phyloP scores from a whole-genome alignment of 2,329 filamentous ascomycete species.

The Trichoderma sp. region DNA sequence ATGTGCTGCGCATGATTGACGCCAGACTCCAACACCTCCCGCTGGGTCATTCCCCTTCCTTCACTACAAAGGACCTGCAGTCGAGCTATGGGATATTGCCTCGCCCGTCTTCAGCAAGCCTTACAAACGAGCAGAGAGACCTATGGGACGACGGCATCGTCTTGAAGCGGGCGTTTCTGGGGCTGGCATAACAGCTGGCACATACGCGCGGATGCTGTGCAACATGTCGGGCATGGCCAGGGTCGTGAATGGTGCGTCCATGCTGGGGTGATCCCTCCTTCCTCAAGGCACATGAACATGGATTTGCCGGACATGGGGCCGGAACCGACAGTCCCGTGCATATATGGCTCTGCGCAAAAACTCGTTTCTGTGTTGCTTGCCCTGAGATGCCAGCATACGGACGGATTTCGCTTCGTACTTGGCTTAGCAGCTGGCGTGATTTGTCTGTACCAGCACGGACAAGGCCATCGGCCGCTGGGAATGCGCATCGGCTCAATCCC shows the following conservation, averaged over 20 bases:
- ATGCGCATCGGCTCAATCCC: not conserved
- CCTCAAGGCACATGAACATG: constrained; percentile 4
- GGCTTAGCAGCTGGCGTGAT: not conserved
- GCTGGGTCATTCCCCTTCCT: not conserved
- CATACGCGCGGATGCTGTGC: constrained; percentile 21
- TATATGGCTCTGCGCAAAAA: constrained; percentile 1
- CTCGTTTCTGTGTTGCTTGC: not conserved
- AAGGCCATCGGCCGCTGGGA: not conserved
- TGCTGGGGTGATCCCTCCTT: constrained; percentile 7
- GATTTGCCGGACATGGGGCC: not conserved
- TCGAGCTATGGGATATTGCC: not conserved
- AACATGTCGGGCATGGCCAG: constrained; percentile 13
- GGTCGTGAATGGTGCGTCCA: constrained; percentile 8
- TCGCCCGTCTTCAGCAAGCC: constrained; percentile 11
- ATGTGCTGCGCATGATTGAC: not conserved
- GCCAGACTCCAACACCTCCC: not conserved
- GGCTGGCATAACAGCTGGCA: constrained; percentile 17
- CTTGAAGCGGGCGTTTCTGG: constrained; percentile 15
- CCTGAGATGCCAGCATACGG: not conserved
- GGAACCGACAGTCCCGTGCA: constrained; percentile 6
- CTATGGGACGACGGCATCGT: not conserved
- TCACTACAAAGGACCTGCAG: not conserved
- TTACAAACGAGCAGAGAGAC: not conserved
- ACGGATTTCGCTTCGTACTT: not conserved
- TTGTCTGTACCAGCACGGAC: not conserved